A percentile compares a stretch with the other conserved stretches of the same genome.
phyloP scores from a whole-genome alignment of 2,329 filamentous ascomycete genomes.

The Phaeosphaeria sp. region DNA sequence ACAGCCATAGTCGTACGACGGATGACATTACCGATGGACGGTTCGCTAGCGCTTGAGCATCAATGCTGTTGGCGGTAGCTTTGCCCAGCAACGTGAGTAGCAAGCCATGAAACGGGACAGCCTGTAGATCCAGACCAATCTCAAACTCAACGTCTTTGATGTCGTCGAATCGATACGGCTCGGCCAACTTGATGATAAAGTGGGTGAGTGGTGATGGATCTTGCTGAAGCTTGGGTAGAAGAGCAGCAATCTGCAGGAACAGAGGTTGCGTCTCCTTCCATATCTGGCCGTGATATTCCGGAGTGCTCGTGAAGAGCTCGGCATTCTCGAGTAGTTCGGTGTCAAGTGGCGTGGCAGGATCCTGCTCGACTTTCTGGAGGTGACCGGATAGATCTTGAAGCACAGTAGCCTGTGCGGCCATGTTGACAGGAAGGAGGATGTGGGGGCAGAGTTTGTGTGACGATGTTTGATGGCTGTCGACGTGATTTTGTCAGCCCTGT shows the following conservation, averaged over 20 bases:
- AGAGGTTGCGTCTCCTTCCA: conserved; percentile 44
- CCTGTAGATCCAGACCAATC: conserved; percentile 59
- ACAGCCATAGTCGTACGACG: conserved; percentile 66
- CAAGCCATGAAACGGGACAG: conserved; percentile 61
- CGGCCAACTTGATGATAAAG: conserved; percentile 59
- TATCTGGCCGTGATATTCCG: conserved; percentile 33
- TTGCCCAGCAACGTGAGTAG: conserved; percentile 64
- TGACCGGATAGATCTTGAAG: conserved; percentile 49
- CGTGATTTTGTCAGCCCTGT: conserved; percentile 8
- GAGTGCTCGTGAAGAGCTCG: conserved; percentile 50
- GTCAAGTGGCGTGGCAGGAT: conserved; percentile 56
- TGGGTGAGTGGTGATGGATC: conserved; percentile 63
- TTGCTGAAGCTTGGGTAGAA: conserved; percentile 62
- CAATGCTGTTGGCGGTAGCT: conserved; percentile 57
- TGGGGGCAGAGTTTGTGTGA: not conserved
- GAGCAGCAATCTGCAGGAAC: conserved; percentile 56
- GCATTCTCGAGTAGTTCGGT: conserved; percentile 58
- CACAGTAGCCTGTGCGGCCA: conserved; percentile 26
- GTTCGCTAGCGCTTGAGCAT: conserved; percentile 66
- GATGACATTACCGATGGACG: conserved; percentile 62
- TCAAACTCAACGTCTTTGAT: conserved; percentile 61
- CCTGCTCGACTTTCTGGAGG: conserved; percentile 52
- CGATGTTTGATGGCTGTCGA: not conserved
- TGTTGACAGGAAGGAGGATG: conserved; percentile 11
- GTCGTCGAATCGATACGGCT: conserved; percentile 50